Evolutionary conservation across 192 early-diverging fungal genomes (phyloP).

Genomic region (Coemansia sp.): DNA sequence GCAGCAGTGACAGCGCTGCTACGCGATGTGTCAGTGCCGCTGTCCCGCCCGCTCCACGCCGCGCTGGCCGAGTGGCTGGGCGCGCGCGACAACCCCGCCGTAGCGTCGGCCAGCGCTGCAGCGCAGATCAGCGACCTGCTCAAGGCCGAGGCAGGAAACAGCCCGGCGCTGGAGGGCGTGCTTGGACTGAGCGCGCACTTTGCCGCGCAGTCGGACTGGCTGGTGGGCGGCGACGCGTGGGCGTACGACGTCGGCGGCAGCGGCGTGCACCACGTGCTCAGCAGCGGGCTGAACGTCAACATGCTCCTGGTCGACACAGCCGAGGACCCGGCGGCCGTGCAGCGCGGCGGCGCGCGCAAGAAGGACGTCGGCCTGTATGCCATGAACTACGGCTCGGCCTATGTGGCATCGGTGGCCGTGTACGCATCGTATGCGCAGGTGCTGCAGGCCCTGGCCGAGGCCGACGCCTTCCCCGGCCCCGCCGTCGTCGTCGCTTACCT

Average conservation of each 20-base stretch:
- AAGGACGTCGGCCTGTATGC: slow-evolving; percentile 96
- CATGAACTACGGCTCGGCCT: slow-evolving; percentile 90
- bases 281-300: slow-evolving; percentile 84
- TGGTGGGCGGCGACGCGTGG: slow-evolving; percentile 87
- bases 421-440: slow-evolving; percentile 89
- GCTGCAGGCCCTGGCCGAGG: slow-evolving; percentile 85
- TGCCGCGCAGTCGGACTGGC: slow-evolving; percentile 75
- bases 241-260: slow-evolving; percentile 85
- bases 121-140: slow-evolving; percentile 56
- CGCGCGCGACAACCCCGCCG: slow-evolving; percentile 58
- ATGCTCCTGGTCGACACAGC: slow-evolving; percentile 90
- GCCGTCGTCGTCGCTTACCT: slow-evolving; percentile 88
- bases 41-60: slow-evolving; percentile 60
- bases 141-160: slow-evolving; percentile 30
- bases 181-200: slow-evolving; percentile 39
- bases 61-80: slow-evolving; percentile 72
- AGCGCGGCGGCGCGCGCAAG: slow-evolving; percentile 69
- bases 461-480: slow-evolving; percentile 87
- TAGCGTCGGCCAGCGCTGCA: slow-evolving; percentile 59
- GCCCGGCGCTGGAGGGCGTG: slow-evolving; percentile 32
- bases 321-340: slow-evolving; percentile 65
- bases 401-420: slow-evolving; percentile 90
- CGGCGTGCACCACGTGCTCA: slow-evolving; percentile 90
- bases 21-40: slow-evolving; percentile 56
- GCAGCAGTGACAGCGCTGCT: slow-evolving; percentile 63